These are phyloP conservation scores for Eucalyptus guilfoylei DNA, from an alignment of 345 rosid species.

Conservation along the genomic window DNA sequence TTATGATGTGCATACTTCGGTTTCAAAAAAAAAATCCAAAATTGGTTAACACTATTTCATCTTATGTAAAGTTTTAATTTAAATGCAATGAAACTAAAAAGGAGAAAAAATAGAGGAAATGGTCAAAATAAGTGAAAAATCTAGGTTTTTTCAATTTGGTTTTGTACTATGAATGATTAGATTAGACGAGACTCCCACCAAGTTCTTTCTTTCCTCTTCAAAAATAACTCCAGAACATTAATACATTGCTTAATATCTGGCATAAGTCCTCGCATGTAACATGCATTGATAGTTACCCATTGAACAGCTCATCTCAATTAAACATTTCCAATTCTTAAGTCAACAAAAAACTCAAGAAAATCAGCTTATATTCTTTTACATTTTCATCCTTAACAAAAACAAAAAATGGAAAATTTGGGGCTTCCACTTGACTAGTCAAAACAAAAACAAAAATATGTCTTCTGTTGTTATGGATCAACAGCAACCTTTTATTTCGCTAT, in stretches of 20 bases:
- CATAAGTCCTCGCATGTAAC: not conserved
- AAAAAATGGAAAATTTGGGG: too few relatives aligned
- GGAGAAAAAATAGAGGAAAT: not conserved
- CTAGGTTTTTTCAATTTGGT: not conserved
- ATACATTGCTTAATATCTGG: not conserved
- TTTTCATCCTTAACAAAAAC: not conserved
- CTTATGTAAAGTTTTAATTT: not conserved
- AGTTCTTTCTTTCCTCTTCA: too few relatives aligned
- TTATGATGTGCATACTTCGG: too few relatives aligned
- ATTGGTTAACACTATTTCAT: too few relatives aligned
- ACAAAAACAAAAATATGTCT: too few relatives aligned
- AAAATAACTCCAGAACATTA: not conserved
- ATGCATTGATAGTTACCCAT: not conserved
- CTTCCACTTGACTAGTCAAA: too few relatives aligned
- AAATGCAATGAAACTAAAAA: not conserved
- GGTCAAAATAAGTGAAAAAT: not conserved
- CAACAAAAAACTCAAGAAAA: not conserved
- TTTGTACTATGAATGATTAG: too few relatives aligned
- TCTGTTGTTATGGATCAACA: not conserved
- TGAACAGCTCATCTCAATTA: not conserved
- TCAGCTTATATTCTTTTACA: not conserved
- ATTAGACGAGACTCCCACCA: too few relatives aligned
- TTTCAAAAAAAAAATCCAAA: too few relatives aligned
- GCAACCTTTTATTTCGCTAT: not conserved
- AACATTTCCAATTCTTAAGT: not conserved